Conservation (phyloP, 257 asterid genomes). For the Lycium ferocissimum region DNA sequence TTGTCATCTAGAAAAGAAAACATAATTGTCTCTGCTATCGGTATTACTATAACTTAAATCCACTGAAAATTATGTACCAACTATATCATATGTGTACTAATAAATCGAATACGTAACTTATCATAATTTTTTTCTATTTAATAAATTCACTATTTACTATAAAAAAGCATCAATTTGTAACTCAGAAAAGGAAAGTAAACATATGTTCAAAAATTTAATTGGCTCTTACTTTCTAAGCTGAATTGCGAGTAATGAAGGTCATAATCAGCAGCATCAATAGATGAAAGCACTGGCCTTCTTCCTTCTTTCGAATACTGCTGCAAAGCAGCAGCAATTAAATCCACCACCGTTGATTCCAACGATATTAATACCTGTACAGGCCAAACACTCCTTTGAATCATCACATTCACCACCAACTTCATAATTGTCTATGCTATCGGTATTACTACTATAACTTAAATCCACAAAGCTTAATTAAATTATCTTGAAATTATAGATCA, state of each 20-base stretch:
- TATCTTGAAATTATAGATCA: too few relatives aligned
- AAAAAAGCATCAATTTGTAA: not conserved
- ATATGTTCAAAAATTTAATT: not conserved
- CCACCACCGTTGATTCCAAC: constrained; percentile 76
- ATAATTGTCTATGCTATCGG: constrained; percentile 37
- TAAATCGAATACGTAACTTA: too few relatives aligned
- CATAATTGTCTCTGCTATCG: not conserved
- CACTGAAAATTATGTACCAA: too few relatives aligned
- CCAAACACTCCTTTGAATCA: constrained; percentile 7
- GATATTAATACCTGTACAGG: constrained; percentile 38
- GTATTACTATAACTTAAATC: not conserved
- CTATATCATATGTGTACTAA: too few relatives aligned
- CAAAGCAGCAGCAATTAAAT: constrained; percentile 68
- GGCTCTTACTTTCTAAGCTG: constrained; percentile 77
- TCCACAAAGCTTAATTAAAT: too few relatives aligned
- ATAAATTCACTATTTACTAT: not conserved
- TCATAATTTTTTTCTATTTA: not conserved
- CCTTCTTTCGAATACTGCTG: constrained; percentile 75
- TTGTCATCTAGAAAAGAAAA: too few relatives aligned
- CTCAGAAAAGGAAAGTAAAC: not conserved
- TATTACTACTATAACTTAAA: too few relatives aligned
- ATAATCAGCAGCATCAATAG: constrained; percentile 48
- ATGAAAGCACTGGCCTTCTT: constrained; percentile 54
- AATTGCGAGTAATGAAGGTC: constrained; percentile 94
- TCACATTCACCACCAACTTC: constrained; percentile 75